A percentile compares a stretch with the other conserved stretches of the same genome.
Evolutionary conservation across 1,284 basidiomycete genomes (phyloP).

Genomic region (Trametes hirsuta): DNA sequence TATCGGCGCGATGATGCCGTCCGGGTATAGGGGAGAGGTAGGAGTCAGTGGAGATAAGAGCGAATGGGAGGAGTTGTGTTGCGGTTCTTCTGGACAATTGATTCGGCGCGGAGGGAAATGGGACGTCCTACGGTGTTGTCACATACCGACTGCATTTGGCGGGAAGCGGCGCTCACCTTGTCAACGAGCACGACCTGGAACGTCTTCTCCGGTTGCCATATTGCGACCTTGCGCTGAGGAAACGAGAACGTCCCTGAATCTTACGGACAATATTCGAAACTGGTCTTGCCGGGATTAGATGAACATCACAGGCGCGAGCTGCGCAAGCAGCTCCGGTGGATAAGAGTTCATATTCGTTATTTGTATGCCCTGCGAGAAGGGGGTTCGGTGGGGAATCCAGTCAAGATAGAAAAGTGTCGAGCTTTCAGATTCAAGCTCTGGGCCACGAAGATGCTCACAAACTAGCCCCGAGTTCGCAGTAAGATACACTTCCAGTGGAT

Average conservation of each 20-base stretch:
- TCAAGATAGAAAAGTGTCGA: no score
- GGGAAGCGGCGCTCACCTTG: conserved; percentile 48
- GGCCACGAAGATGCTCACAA: no score
- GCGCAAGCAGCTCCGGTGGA: conserved; percentile 80
- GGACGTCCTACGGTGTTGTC: conserved; percentile 51
- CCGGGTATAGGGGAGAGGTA: conserved; percentile 87
- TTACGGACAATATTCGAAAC: conserved; percentile 54
- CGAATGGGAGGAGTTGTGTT: conserved; percentile 66
- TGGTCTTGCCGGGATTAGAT: conserved; percentile 58
- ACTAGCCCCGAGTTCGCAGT: no score
- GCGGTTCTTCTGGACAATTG: conserved; percentile 56
- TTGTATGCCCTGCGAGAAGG: not conserved
- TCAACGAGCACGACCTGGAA: conserved; percentile 87
- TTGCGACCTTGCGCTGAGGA: conserved; percentile 59
- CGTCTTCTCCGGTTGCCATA: conserved; percentile 69
- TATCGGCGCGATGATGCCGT: conserved; percentile 94
- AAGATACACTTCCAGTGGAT: no score
- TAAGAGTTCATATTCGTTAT: conserved; percentile 79
- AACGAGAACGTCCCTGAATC: conserved; percentile 67
- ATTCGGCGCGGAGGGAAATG: conserved; percentile 91
- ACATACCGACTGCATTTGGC: conserved; percentile 3
- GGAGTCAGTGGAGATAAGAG: conserved; percentile 90
- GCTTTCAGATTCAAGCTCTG: no score
- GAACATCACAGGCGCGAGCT: conserved; percentile 91
- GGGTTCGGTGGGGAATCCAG: no score